A percentile compares a stretch with the other conserved stretches of the same genome.
These are phyloP conservation scores for Eutrema japonicum DNA, from an alignment of 345 rosid species.

Conservation along the genomic window DNA sequence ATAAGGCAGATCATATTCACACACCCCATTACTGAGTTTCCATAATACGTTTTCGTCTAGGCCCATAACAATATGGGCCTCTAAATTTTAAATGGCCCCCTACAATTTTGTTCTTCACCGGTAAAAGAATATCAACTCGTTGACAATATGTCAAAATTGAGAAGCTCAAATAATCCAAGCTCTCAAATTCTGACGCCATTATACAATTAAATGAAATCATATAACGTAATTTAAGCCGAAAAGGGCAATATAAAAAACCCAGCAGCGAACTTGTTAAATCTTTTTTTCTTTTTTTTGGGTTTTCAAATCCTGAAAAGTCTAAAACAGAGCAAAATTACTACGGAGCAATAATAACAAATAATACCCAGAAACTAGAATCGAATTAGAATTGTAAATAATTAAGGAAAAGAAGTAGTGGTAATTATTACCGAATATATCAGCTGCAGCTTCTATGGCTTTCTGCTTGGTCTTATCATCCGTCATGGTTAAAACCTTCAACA, in stretches of 20 bases:
- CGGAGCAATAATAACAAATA: not conserved
- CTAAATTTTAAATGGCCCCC: not conserved
- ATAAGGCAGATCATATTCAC: not conserved
- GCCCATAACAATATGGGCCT: slow-evolving; percentile 3
- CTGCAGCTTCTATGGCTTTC: slow-evolving; percentile 90
- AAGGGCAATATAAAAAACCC: not conserved
- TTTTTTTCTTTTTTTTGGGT: not conserved
- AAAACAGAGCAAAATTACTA: not conserved
- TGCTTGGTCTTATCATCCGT: slow-evolving; percentile 90
- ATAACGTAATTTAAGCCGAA: not conserved
- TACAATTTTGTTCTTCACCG: not conserved
- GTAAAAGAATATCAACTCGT: not conserved
- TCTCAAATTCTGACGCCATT: slow-evolving; percentile 15
- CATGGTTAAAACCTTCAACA: slow-evolving; percentile 86
- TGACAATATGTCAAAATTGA: slow-evolving; percentile 18
- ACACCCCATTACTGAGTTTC: not conserved
- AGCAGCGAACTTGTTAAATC: not conserved
- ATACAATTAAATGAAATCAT: not conserved
- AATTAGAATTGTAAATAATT: not conserved
- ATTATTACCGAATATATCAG: slow-evolving; percentile 71
- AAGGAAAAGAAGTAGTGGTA: not conserved
- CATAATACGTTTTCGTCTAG: not conserved
- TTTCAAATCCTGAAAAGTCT: not conserved
- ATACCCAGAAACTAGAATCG: not conserved
- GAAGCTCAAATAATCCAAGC: slow-evolving; percentile 14